Evolutionary conservation across 495 filamentous ascomycete genomes (phyloP).

Genomic region (Saxispiralis lemnorum): DNA sequence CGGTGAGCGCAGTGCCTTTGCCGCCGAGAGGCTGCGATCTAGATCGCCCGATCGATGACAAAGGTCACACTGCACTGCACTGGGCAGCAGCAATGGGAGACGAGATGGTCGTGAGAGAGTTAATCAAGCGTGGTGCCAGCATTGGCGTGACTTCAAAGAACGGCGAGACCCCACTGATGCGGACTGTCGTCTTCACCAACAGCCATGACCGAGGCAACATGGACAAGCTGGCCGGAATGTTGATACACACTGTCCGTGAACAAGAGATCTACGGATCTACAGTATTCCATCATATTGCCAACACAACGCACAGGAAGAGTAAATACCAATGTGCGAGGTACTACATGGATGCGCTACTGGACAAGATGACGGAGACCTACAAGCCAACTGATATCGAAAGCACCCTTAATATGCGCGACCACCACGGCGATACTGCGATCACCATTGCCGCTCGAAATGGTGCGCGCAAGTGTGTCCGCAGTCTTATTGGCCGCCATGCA

Average conservation of each 20-base stretch:
- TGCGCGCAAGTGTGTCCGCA: constrained; percentile 55
- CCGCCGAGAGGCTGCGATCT: constrained; percentile 72
- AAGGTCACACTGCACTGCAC: constrained; percentile 76
- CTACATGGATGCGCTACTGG: constrained; percentile 79
- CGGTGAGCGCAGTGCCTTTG: constrained; percentile 48
- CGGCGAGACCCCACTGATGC: constrained; percentile 86
- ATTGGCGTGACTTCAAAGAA: constrained; percentile 49
- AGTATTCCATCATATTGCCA: constrained; percentile 81
- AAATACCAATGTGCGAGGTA: constrained; percentile 75
- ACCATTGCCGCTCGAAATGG: constrained; percentile 69
- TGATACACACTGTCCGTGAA: constrained; percentile 56
- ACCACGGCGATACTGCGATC: constrained; percentile 72
- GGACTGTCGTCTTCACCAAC: constrained; percentile 89
- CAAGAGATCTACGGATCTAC: constrained; percentile 57
- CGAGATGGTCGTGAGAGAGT: constrained; percentile 67
- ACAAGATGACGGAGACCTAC: constrained; percentile 55
- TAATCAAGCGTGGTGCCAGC: constrained; percentile 59
- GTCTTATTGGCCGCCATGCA: constrained; percentile 52
- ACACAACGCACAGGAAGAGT: constrained; percentile 57
- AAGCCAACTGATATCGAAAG: constrained; percentile 48
- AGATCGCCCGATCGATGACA: constrained; percentile 74
- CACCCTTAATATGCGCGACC: constrained; percentile 56
- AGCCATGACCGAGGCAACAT: constrained; percentile 84
- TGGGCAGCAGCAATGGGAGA: constrained; percentile 99
- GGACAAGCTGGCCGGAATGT: constrained; percentile 56